These are phyloP conservation scores for Zychaea mexicana DNA, from an alignment of 371 early-diverging fungal species.

Conservation along the genomic window DNA sequence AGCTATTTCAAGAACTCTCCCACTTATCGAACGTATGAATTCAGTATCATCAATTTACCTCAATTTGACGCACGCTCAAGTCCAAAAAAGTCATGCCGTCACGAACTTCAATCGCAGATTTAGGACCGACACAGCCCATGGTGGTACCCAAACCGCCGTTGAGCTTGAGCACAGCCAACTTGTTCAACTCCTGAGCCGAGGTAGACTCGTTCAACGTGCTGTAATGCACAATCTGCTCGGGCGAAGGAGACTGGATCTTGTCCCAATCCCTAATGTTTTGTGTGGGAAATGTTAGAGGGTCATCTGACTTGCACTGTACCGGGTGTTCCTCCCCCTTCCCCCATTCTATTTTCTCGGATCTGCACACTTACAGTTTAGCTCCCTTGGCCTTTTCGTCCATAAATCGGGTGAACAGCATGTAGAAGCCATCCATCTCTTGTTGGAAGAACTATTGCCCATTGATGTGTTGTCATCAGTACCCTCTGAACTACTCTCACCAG, in stretches of 20 bases:
- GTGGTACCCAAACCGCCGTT: constrained; percentile 99
- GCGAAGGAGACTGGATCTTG: constrained; percentile 88
- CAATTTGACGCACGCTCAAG: constrained; percentile 98
- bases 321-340: not conserved
- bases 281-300: constrained; percentile 1
- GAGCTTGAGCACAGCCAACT: constrained; percentile 98
- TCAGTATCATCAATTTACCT: too few relatives aligned
- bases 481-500: too few relatives aligned
- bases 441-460: constrained; percentile 24
- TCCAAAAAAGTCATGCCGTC: constrained; percentile 99
- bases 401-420: constrained; percentile 86
- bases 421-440: constrained; percentile 89
- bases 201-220: constrained; percentile 59
- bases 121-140: constrained; percentile 99
- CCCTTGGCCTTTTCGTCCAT: constrained; percentile 82
- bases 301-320: not conserved
- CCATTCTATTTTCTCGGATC: not conserved
- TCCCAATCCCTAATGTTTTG: constrained; percentile 82
- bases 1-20: too few relatives aligned
- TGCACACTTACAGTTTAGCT: constrained; percentile 76
- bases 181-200: constrained; percentile 69
- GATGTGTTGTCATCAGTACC: too few relatives aligned
- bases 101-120: constrained; percentile 98
- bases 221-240: constrained; percentile 86
- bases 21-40: too few relatives aligned